Evolutionary conservation across 768 basidiomycete species (phyloP).

Genomic region (Psilocybe azurescens): DNA sequence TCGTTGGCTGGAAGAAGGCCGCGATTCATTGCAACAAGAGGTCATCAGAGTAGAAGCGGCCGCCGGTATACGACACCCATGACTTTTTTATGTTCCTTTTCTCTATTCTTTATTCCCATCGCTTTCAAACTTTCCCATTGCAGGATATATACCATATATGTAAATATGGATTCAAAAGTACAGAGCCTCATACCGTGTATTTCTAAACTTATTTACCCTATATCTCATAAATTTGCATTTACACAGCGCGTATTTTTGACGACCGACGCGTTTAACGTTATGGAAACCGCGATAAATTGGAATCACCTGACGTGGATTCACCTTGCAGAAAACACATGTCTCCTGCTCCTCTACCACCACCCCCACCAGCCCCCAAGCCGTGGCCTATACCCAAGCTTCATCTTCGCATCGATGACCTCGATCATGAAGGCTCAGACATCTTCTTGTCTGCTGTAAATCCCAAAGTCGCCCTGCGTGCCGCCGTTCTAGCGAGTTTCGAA

Average conservation of each 20-base stretch:
- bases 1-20: constrained; percentile 85
- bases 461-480: constrained; percentile 40
- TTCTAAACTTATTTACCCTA: constrained; percentile 12
- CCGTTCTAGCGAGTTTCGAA: constrained; percentile 55
- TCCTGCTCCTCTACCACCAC: constrained; percentile 28
- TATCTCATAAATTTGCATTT: neutral
- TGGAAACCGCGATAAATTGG: constrained; percentile 14
- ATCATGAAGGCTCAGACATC: constrained; percentile 59
- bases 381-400: constrained; percentile 65
- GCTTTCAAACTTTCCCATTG: constrained; percentile 2
- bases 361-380: constrained; percentile 36
- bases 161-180: constrained; percentile 18
- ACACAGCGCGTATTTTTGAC: constrained; percentile 10
- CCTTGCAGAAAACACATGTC: constrained; percentile 23
- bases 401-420: constrained; percentile 62
- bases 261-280: constrained; percentile 18
- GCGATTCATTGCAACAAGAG: constrained; percentile 72
- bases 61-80: constrained; percentile 52
- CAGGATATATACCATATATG: constrained; percentile 18
- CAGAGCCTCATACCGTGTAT: constrained; percentile 19
- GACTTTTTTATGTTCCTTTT: neutral
- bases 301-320: constrained; percentile 24
- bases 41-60: constrained; percentile 70
- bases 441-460: constrained; percentile 60
- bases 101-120: neutral